Percentiles rank a stretch among this genome's conserved stretches.
These are phyloP conservation scores for Tricholoma terreum DNA, from an alignment of 768 basidiomycete species.

Conservation along the genomic window DNA sequence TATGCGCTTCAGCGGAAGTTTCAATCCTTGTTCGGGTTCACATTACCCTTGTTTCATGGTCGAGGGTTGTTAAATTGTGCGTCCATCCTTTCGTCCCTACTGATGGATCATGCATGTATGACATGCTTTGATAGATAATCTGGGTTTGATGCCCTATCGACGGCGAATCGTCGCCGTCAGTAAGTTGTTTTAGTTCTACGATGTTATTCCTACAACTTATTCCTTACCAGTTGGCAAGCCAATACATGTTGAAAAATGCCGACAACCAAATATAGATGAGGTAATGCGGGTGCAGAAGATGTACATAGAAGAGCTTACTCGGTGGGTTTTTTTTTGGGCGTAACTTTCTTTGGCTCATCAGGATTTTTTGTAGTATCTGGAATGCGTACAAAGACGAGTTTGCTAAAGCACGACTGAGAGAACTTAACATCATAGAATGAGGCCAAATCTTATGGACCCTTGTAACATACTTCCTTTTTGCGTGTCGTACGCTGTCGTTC, in stretches of 20 bases:
- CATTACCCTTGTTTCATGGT: constrained; percentile 95
- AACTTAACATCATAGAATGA: constrained; percentile 77
- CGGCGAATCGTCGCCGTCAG: constrained; percentile 94
- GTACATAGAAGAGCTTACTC: constrained; percentile 90
- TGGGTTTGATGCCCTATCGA: constrained; percentile 94
- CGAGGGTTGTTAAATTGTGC: constrained; percentile 91
- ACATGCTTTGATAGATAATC: constrained; percentile 59
- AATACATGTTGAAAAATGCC: constrained; percentile 71
- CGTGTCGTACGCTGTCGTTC: background rate
- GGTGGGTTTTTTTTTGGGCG: constrained; percentile 46
- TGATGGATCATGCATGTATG: background rate
- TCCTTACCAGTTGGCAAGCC: constrained; percentile 74
- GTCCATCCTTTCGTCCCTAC: constrained; percentile 19
- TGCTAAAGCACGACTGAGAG: constrained; percentile 75
- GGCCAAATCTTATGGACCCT: constrained; percentile 1
- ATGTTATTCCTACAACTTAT: background rate
- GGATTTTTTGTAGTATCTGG: constrained; percentile 69
- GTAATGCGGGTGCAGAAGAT: constrained; percentile 72
- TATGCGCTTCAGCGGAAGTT: constrained; percentile 88
- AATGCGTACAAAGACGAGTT: constrained; percentile 94
- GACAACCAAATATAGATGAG: constrained; percentile 81
- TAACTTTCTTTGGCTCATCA: background rate
- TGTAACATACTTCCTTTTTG: constrained; percentile 6
- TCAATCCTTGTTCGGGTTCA: constrained; percentile 92
- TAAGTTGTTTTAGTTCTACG: constrained; percentile 43